Conservation (phyloP, 352 stramenopile genomes). For the Paralagenidium karlingii region DNA sequence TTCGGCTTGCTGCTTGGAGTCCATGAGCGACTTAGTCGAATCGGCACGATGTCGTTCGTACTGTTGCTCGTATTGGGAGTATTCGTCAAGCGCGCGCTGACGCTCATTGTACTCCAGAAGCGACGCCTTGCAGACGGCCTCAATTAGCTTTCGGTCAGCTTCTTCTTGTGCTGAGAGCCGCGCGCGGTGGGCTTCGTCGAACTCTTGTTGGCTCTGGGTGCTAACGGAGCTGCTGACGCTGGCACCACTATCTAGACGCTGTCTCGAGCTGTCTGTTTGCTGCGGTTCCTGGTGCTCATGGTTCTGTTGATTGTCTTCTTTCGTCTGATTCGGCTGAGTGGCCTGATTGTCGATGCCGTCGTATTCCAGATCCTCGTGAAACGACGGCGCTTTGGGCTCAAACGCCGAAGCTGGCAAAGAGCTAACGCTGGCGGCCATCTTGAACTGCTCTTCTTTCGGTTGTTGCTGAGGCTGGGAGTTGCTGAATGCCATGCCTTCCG, state of each 20-base stretch:
- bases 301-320: background rate
- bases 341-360: too few relatives aligned
- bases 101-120: constrained; percentile 61
- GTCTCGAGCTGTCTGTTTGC: background rate
- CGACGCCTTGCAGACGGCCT: constrained; percentile 66
- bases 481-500: too few relatives aligned
- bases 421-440: too few relatives aligned
- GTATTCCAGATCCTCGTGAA: too few relatives aligned
- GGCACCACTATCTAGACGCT: too few relatives aligned
- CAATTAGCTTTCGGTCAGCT: constrained; percentile 58
- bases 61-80: constrained; percentile 27
- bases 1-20: constrained; percentile 25
- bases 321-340: too few relatives aligned
- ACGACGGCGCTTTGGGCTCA: too few relatives aligned
- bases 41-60: constrained; percentile 12
- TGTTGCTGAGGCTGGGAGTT: too few relatives aligned
- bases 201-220: too few relatives aligned
- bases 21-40: constrained; percentile 25
- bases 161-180: constrained; percentile 37
- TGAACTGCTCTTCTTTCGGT: too few relatives aligned
- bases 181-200: constrained; percentile 11
- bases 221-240: too few relatives aligned
- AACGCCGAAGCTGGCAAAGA: too few relatives aligned
- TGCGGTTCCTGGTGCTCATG: background rate
- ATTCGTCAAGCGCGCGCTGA: constrained; percentile 39